Percentiles rank a stretch among this genome's conserved stretches.
Evolutionary conservation across 257 asterid genomes (phyloP).

Genomic region (Ehretia macrophylla): DNA sequence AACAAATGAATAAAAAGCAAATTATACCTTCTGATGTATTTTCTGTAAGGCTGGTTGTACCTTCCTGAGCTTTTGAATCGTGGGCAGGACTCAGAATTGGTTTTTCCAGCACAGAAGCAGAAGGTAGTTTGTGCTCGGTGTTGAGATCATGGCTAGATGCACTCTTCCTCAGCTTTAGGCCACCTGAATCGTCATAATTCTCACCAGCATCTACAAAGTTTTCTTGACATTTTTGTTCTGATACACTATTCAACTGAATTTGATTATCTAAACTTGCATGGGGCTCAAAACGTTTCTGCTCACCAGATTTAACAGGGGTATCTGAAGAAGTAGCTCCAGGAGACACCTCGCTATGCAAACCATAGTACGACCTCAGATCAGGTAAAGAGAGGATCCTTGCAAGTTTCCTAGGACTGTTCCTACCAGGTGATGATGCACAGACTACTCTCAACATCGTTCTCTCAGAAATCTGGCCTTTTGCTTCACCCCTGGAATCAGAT

Average conservation of each 20-base stretch:
- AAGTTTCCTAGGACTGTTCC: conserved; percentile 17
- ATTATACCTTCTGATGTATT: conserved; percentile 16
- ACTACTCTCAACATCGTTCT: conserved; percentile 21
- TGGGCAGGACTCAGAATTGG: conserved; percentile 19
- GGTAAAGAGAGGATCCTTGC: conserved; percentile 71
- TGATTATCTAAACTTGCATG: conserved; percentile 24
- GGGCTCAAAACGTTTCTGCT: conserved; percentile 16
- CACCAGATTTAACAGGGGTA: conserved; percentile 11
- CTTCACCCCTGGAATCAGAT: conserved; percentile 23
- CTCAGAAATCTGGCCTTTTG: conserved; percentile 25
- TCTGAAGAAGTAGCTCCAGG: conserved; percentile 10
- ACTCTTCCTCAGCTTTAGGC: conserved; percentile 23
- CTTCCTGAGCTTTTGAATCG: conserved; percentile 26
- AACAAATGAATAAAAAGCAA: not conserved
- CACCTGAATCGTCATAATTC: conserved; percentile 27
- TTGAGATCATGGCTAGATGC: conserved; percentile 23
- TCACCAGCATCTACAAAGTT: conserved; percentile 25
- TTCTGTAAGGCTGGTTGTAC: conserved; percentile 13
- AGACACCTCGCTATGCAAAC: conserved; percentile 39
- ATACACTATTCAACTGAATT: conserved; percentile 4
- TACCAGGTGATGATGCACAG: conserved; percentile 16
- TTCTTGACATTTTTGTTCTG: conserved; percentile 26
- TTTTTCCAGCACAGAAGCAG: not conserved
- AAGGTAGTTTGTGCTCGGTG: conserved; percentile 8
- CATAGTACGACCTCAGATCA: conserved; percentile 56